phyloP scores from a whole-genome alignment of 2,329 filamentous ascomycete genomes.

The Sphaerulina musiva region DNA sequence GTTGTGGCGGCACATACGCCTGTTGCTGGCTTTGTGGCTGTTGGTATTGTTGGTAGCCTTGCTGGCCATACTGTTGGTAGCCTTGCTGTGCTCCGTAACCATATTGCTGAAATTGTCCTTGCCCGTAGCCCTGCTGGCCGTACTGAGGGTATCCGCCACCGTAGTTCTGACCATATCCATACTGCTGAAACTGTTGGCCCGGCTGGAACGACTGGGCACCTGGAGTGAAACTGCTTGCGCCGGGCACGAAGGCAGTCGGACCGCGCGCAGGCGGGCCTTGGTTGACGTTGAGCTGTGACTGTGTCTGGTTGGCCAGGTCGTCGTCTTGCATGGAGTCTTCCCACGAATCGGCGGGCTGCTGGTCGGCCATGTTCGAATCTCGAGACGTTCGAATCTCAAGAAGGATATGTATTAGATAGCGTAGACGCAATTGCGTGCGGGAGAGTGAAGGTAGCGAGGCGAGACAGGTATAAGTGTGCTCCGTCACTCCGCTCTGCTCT shows the following conservation, averaged over 20 bases:
- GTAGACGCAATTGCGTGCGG: too few species aligned
- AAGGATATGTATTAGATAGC: neutral
- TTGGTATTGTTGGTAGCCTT: slow-evolving; percentile 41
- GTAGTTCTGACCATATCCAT: slow-evolving; percentile 38
- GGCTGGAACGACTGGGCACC: slow-evolving; percentile 32
- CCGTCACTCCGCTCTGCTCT: too few species aligned
- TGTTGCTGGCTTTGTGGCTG: slow-evolving; percentile 34
- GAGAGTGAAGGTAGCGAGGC: too few species aligned
- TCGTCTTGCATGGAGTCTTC: slow-evolving; percentile 49
- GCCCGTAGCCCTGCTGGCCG: slow-evolving; percentile 21
- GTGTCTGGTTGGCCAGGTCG: slow-evolving; percentile 35
- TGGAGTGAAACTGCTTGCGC: slow-evolving; percentile 34
- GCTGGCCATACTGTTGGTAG: slow-evolving; percentile 37
- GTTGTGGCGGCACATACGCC: slow-evolving; percentile 37
- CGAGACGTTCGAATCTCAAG: slow-evolving; percentile 2
- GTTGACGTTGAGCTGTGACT: slow-evolving; percentile 34
- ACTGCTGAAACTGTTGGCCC: slow-evolving; percentile 37
- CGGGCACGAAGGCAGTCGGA: slow-evolving; percentile 30
- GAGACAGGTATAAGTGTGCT: too few species aligned
- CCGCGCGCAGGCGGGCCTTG: slow-evolving; percentile 22
- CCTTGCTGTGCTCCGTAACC: slow-evolving; percentile 8
- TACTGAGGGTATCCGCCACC: slow-evolving; percentile 30
- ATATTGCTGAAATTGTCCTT: neutral
- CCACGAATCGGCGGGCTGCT: slow-evolving; percentile 60
- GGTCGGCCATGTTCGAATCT: slow-evolving; percentile 25